phyloP scores from a whole-genome alignment of 2,329 filamentous ascomycete genomes.

The Fusarium goolgardi region DNA sequence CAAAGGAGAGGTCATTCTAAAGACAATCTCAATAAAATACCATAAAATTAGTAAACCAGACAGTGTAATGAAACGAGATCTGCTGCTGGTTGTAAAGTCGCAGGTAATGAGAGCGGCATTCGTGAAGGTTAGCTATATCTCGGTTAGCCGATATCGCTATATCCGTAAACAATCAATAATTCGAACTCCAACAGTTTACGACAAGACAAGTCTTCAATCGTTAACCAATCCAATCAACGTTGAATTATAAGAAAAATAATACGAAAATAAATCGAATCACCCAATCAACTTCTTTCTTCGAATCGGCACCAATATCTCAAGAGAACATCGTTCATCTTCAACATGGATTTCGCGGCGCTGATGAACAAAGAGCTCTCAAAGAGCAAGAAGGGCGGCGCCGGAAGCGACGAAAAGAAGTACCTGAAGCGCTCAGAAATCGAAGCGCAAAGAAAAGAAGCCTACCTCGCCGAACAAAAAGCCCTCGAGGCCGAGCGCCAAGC shows the following conservation, averaged over 20 bases:
- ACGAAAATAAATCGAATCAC: too few species aligned
- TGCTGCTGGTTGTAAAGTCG: not conserved
- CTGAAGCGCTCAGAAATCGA: slow-evolving; percentile 87
- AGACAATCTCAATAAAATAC: not conserved
- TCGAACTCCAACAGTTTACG: not conserved
- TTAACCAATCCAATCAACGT: not conserved
- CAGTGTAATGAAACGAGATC: not conserved
- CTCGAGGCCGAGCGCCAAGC: slow-evolving; percentile 78
- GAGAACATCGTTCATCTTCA: slow-evolving; percentile 38
- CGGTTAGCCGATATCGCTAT: slow-evolving; percentile 42
- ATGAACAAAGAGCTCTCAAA: slow-evolving; percentile 95
- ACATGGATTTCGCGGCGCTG: slow-evolving; percentile 94
- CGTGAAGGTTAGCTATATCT: not conserved
- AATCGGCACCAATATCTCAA: not conserved
- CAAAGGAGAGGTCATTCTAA: slow-evolving; percentile 34
- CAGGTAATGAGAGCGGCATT: slow-evolving; percentile 13
- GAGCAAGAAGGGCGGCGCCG: slow-evolving; percentile 66
- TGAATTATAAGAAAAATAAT: not conserved
- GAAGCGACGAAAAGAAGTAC: slow-evolving; percentile 74
- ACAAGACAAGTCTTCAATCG: not conserved
- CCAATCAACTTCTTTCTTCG: not conserved
- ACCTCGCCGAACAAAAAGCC: slow-evolving; percentile 82
- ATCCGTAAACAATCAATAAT: slow-evolving; percentile 39
- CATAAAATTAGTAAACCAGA: not conserved
- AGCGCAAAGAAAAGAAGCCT: slow-evolving; percentile 81